Base-by-base conservation (phyloP, 805 yeast genomes). In the Candida multigemmis region DNA sequence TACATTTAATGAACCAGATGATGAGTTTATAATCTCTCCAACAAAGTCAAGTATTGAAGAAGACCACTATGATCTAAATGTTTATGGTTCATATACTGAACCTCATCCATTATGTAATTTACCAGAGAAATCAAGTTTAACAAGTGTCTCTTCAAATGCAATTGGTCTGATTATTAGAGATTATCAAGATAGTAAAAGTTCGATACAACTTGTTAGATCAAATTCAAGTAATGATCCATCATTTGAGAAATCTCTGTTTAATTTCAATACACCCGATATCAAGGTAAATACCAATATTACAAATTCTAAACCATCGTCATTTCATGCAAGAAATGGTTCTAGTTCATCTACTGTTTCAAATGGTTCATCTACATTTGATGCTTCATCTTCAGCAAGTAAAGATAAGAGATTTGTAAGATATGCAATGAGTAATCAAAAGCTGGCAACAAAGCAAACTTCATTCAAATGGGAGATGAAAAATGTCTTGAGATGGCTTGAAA, bases 401-500 rank as follows among this genome's bases (percentile, higher is more conserved):
- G 61, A 56, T 33, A 56, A 56, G 39, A 37, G 68, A 22, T 61
- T 60, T 37, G 56, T 57, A 14, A 40, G 63, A 19, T 61, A 61
- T 37, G 66, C 62, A 14, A 60, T 60, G 64, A 55, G 47, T 22
- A 55, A 57, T 1, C 62, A 50, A 29, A 38, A 42, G 12, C 20
- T 34, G 12, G 20, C 36, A 9, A 29, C 32, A 10, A 35, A 35
- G 11, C 58, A 60, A 17, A 61, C 62, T 28, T 72, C 80, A 1
- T 64, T 61, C 5, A 77, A 72, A 32, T 85, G 96, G 96, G 72
- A 77, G 2, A 55, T 69, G 36, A 72, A 66, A n/a, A 62, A 80
- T 27, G 87, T 85, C 1, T 33, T 64, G 0, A 46, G 56, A 25
- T 86, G 94, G 93, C 60, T 86, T 14, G 75, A 68, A 6, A 40